These are phyloP conservation scores for Nemania sp. DNA, from an alignment of 2,329 filamentous ascomycete genomes.

Conservation along the genomic window DNA sequence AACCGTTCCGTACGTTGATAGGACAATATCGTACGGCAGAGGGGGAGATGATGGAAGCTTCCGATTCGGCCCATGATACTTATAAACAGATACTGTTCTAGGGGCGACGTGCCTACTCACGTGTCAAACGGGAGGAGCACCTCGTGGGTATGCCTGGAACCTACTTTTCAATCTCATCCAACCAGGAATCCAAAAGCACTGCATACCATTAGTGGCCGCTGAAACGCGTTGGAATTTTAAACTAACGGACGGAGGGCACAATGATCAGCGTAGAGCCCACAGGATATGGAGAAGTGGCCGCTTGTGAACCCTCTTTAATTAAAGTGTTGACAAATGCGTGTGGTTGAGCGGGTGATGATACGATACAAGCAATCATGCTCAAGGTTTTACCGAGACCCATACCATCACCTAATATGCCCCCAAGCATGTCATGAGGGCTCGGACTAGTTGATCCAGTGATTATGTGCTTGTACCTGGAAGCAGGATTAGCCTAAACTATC, in stretches of 20 bases:
- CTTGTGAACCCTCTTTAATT: not conserved
- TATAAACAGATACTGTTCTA: slow-evolving; percentile 34
- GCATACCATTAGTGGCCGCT: slow-evolving; percentile 14
- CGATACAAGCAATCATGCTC: slow-evolving; percentile 40
- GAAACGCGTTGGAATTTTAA: not conserved
- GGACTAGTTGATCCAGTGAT: slow-evolving; percentile 33
- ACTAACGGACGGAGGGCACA: slow-evolving; percentile 35
- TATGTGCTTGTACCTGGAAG: slow-evolving; percentile 31
- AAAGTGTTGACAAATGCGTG: not conserved
- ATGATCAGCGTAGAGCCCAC: slow-evolving; percentile 35
- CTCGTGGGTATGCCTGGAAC: not conserved
- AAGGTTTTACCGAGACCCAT: slow-evolving; percentile 46
- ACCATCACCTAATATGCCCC: slow-evolving; percentile 44
- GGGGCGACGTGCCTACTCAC: slow-evolving; percentile 33
- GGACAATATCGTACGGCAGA: slow-evolving; percentile 36
- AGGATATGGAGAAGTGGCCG: not conserved
- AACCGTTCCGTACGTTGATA: slow-evolving; percentile 42
- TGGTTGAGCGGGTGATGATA: slow-evolving; percentile 18
- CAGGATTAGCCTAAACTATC: slow-evolving; percentile 11
- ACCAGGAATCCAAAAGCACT: slow-evolving; percentile 41
- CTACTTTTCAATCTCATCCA: slow-evolving; percentile 39
- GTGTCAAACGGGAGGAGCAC: not conserved
- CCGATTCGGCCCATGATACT: slow-evolving; percentile 39
- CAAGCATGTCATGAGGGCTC: slow-evolving; percentile 29
- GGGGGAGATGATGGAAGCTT: slow-evolving; percentile 27